Conservation (phyloP, 2,329 filamentous ascomycete species). For the Colletotrichum higginsianum region DNA sequence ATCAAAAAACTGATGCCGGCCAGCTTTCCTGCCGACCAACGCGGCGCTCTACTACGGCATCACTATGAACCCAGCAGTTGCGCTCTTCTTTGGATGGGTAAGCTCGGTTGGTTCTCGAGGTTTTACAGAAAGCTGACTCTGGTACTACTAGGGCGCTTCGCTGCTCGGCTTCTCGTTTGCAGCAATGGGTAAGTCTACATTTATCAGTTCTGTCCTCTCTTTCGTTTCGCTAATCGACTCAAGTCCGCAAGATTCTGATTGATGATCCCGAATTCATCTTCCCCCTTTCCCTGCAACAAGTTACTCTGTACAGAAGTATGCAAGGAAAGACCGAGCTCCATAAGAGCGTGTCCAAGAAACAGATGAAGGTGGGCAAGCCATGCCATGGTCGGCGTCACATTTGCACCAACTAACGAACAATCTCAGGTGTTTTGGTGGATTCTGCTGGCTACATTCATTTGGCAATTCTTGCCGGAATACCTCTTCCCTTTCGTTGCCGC, state of each 20-base stretch:
- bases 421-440: conserved; percentile 66
- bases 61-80: conserved; percentile 66
- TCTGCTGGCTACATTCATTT: conserved; percentile 67
- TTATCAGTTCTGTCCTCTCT: no score
- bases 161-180: conserved; percentile 59
- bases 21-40: conserved; percentile 50
- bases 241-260: conserved; percentile 65
- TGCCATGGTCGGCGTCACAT: neutral
- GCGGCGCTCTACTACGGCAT: conserved; percentile 71
- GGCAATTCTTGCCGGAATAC: conserved; percentile 75
- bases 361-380: conserved; percentile 22
- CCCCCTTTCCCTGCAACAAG: conserved; percentile 34
- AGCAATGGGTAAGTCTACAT: conserved; percentile 59
- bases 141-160: conserved; percentile 13
- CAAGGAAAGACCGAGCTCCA: conserved; percentile 36
- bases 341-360: conserved; percentile 23
- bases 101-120: conserved; percentile 67
- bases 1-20: neutral
- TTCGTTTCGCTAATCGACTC: neutral
- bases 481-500: conserved; percentile 73
- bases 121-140: neutral
- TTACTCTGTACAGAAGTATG: conserved; percentile 37
- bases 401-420: neutral
- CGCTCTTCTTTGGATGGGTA: conserved; percentile 72
- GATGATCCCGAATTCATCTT: conserved; percentile 66